Evolutionary conservation across 345 rosid species (phyloP).

Genomic region (Clausena lansium): DNA sequence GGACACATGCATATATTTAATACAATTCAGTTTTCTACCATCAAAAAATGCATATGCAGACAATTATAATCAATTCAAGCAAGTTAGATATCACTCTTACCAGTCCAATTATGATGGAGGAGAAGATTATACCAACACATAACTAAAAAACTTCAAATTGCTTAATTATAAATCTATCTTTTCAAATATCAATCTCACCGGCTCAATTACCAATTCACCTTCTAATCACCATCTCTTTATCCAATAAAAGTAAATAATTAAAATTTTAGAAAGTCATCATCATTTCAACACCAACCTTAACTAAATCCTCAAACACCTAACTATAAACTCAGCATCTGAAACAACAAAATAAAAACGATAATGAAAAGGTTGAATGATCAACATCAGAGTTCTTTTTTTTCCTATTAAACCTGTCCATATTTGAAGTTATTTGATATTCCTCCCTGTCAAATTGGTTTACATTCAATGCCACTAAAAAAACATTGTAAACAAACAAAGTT

Average conservation of each 20-base stretch:
- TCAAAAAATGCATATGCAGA: background rate
- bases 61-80: background rate
- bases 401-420: too few species aligned
- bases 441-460: too few species aligned
- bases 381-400: too few species aligned
- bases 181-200: background rate
- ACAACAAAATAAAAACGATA: background rate
- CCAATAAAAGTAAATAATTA: background rate
- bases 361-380: too few species aligned
- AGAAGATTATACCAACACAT: background rate
- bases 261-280: background rate
- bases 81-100: background rate
- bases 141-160: background rate
- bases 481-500: too few species aligned
- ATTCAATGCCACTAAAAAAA: too few species aligned
- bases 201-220: background rate
- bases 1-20: too few species aligned
- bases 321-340: background rate
- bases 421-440: too few species aligned
- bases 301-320: constrained; percentile 2
- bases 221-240: background rate
- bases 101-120: background rate
- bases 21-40: too few species aligned
- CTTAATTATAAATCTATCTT: background rate
- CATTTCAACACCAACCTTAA: background rate